phyloP scores from a whole-genome alignment of 2,329 filamentous ascomycete genomes.

The Penicillium oxalicum region DNA sequence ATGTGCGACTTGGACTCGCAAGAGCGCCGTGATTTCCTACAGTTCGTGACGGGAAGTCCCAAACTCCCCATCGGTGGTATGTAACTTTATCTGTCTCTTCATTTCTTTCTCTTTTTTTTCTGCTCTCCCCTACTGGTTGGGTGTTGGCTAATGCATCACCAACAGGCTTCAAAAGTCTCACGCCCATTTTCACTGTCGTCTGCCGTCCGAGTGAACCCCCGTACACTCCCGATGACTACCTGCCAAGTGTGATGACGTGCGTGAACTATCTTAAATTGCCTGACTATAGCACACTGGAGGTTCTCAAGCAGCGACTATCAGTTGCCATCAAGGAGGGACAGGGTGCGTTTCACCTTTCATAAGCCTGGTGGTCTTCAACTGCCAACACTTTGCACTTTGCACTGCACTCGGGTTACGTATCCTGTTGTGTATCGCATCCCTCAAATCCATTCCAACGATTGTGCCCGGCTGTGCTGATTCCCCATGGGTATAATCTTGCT shows the following conservation, averaged over 20 bases:
- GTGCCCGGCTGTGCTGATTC: slow-evolving; percentile 7
- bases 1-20: slow-evolving; percentile 79
- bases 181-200: slow-evolving; percentile 97
- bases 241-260: slow-evolving; percentile 99
- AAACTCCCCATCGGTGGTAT: slow-evolving; percentile 96
- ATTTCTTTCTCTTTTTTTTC: neutral
- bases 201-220: slow-evolving; percentile 97
- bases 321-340: slow-evolving; percentile 92
- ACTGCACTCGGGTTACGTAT: neutral
- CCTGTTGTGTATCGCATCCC: neutral
- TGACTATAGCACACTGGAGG: slow-evolving; percentile 75
- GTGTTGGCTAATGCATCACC: slow-evolving; percentile 5
- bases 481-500: neutral
- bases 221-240: slow-evolving; percentile 89
- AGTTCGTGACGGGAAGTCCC: slow-evolving; percentile 96
- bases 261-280: slow-evolving; percentile 98
- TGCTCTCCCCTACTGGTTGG: no score
- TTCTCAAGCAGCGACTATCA: slow-evolving; percentile 70
- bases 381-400: neutral
- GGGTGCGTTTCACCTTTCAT: slow-evolving; percentile 94
- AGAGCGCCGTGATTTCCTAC: slow-evolving; percentile 85
- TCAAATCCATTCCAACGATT: neutral
- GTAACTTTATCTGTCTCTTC: slow-evolving; percentile 22
- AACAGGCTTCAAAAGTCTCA: slow-evolving; percentile 92
- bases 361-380: slow-evolving; percentile 1